Evolutionary conservation across 2,329 filamentous ascomycete genomes (phyloP).

Genomic region (Fusarium papillatum): DNA sequence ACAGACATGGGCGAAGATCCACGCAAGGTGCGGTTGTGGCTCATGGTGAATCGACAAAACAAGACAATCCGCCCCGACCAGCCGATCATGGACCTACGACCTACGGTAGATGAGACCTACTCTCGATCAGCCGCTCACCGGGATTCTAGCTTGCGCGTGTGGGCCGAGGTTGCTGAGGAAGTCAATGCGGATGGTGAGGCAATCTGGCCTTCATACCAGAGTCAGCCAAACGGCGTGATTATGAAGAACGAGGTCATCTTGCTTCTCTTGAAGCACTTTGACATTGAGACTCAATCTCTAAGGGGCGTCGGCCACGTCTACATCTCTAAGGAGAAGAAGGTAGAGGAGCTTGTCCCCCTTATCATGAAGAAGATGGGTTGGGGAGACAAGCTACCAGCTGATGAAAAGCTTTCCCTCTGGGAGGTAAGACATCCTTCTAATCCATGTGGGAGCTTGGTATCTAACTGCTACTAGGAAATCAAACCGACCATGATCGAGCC

Average conservation of each 20-base stretch:
- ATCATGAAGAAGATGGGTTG: slow-evolving; percentile 90
- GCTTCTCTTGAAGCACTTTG: slow-evolving; percentile 94
- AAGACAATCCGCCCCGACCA: slow-evolving; percentile 95
- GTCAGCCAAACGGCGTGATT: slow-evolving; percentile 68
- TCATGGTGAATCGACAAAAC: slow-evolving; percentile 99
- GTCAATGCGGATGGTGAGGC: slow-evolving; percentile 77
- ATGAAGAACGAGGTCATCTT: slow-evolving; percentile 78
- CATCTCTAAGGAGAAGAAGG: slow-evolving; percentile 88
- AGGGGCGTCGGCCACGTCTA: slow-evolving; percentile 87
- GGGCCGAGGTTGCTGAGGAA: slow-evolving; percentile 84
- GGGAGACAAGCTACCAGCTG: slow-evolving; percentile 78
- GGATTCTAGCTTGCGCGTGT: slow-evolving; percentile 84
- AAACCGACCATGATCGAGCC: slow-evolving; percentile 98
- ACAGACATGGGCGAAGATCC: slow-evolving; percentile 77
- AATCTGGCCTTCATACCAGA: slow-evolving; percentile 77
- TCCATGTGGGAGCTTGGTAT: not conserved
- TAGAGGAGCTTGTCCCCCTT: slow-evolving; percentile 83
- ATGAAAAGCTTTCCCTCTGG: slow-evolving; percentile 78
- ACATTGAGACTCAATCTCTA: slow-evolving; percentile 81
- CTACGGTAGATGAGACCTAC: slow-evolving; percentile 81
- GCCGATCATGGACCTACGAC: slow-evolving; percentile 82
- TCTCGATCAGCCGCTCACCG: slow-evolving; percentile 68
- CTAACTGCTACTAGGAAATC: slow-evolving; percentile 74
- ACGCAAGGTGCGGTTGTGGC: slow-evolving; percentile 85
- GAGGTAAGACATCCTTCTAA: slow-evolving; percentile 66